Conservation (phyloP, 768 basidiomycete species). For the Tubosaeta sp. region DNA sequence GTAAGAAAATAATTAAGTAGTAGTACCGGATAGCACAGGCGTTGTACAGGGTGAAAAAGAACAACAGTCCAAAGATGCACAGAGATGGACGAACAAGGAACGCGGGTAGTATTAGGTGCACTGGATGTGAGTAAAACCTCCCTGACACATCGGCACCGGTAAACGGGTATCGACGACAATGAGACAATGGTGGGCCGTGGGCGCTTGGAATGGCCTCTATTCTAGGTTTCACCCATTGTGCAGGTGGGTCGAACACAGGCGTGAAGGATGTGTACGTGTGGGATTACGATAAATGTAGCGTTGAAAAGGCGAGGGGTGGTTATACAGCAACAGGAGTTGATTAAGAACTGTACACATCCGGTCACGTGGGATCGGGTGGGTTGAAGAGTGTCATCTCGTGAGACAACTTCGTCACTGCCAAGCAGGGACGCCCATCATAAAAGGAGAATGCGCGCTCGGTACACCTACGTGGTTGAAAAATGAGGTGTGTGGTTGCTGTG, state of each 20-base stretch:
- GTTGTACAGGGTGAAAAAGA: conserved; percentile 16
- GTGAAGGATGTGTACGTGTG: not conserved
- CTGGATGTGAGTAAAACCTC: not conserved
- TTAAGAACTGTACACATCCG: conserved; percentile 6
- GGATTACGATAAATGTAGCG: conserved; percentile 4
- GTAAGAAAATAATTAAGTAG: conserved; percentile 21
- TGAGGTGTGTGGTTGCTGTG: conserved; percentile 28
- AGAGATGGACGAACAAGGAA: not conserved
- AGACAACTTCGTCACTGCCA: conserved; percentile 16
- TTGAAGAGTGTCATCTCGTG: not conserved
- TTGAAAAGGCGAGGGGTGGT: not conserved
- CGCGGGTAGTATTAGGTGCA: not conserved
- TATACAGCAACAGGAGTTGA: conserved; percentile 13
- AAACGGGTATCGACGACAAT: conserved; percentile 6
- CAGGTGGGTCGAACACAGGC: conserved; percentile 1
- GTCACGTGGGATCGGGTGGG: conserved; percentile 1
- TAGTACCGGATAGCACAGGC: conserved; percentile 3
- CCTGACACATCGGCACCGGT: conserved; percentile 1
- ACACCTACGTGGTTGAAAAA: conserved; percentile 38
- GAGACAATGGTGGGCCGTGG: not conserved
- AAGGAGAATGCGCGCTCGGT: conserved; percentile 38
- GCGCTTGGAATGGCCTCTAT: conserved; percentile 5
- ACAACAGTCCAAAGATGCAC: conserved; percentile 6
- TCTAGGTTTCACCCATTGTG: conserved; percentile 8
- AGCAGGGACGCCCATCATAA: conserved; percentile 28